Evolutionary conservation across 1,139 yeast species (phyloP).

Genomic region (Hanseniaspora sp.): DNA sequence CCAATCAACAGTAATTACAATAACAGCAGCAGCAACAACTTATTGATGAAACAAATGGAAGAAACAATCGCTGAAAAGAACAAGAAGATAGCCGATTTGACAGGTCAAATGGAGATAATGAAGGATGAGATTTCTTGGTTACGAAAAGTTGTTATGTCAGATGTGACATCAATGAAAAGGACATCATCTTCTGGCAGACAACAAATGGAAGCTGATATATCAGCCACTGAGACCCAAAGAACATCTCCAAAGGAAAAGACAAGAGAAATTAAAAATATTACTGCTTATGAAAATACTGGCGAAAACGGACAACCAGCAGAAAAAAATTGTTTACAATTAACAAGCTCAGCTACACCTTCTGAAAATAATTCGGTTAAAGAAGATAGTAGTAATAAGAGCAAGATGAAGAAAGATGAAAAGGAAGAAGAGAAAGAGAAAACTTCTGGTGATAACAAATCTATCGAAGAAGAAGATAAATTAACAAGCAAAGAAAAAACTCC

Average conservation of each 20-base stretch:
- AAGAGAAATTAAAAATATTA: not conserved
- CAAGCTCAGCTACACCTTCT: not conserved
- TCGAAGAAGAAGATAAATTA: not conserved
- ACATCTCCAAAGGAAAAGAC: not conserved
- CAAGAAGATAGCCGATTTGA: constrained; percentile 1
- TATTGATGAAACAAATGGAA: not conserved
- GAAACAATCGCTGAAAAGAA: not conserved
- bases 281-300: not conserved
- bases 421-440: not conserved
- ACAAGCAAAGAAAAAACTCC: not conserved
- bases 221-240: not conserved
- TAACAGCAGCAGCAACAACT: not conserved
- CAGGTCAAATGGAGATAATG: constrained; percentile 3
- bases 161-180: not conserved
- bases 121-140: constrained; percentile 9
- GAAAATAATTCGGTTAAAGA: not conserved
- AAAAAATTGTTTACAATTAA: not conserved
- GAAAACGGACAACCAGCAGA: not conserved
- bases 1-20: not conserved
- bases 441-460: not conserved
- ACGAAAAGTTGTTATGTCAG: constrained; percentile 2
- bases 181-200: not conserved
- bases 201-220: not conserved
- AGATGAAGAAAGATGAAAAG: not conserved
- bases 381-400: not conserved